phyloP scores from a whole-genome alignment of 768 basidiomycete species.

The Collybia nuda region DNA sequence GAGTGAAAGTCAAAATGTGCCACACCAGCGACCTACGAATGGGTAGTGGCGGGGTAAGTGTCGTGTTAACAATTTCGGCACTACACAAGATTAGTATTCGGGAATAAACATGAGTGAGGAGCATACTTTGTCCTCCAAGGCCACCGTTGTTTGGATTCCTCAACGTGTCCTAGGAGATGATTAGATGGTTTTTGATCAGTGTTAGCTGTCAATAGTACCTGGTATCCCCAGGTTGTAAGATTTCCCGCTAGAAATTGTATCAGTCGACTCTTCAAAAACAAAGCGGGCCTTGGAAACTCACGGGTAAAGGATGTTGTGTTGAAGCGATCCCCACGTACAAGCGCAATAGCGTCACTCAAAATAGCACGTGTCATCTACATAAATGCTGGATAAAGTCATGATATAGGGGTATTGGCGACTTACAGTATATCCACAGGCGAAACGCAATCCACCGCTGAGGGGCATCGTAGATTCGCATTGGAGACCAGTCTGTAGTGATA shows the following conservation, averaged over 20 bases:
- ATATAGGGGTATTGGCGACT: neutral
- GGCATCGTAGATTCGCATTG: conserved; percentile 28
- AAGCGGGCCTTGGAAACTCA: conserved; percentile 16
- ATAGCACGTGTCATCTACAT: conserved; percentile 42
- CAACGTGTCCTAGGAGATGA: too few relatives aligned
- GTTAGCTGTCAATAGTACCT: conserved; percentile 16
- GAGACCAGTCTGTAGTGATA: conserved; percentile 15
- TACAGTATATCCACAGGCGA: conserved; percentile 25
- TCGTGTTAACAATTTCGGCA: neutral
- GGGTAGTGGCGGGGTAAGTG: conserved; percentile 7
- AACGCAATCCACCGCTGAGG: conserved; percentile 18
- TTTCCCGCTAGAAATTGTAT: conserved; percentile 31
- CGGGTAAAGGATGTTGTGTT: conserved; percentile 50
- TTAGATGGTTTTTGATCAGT: too few relatives aligned
- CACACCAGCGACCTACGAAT: conserved; percentile 5
- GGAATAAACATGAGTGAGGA: too few relatives aligned
- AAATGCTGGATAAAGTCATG: neutral
- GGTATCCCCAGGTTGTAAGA: conserved; percentile 51
- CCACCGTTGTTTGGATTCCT: too few relatives aligned
- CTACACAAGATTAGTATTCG: neutral
- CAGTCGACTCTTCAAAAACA: too few relatives aligned
- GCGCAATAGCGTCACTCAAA: conserved; percentile 49
- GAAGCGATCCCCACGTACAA: conserved; percentile 53
- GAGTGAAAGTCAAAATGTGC: too few relatives aligned
- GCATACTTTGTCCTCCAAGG: too few relatives aligned